Conservation (phyloP, 495 filamentous ascomycete genomes). For the Pyronema omphalodes region DNA sequence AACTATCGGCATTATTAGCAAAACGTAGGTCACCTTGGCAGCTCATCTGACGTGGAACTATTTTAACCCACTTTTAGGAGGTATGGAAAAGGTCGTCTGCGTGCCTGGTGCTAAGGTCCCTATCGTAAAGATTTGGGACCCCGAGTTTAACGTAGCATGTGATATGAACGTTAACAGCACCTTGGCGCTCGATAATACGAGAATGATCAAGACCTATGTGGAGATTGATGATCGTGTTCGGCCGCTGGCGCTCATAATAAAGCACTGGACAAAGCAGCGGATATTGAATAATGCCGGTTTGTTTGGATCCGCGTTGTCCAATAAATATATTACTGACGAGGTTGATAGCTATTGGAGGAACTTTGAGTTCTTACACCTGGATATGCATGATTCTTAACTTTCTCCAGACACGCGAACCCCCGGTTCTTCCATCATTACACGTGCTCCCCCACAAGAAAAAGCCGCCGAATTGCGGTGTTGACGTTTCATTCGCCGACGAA, state of each 20-base stretch:
- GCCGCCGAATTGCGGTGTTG: slow-evolving; percentile 38
- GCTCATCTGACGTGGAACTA: not conserved
- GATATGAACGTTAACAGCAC: slow-evolving; percentile 99
- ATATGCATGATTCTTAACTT: slow-evolving; percentile 98
- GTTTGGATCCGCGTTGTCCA: slow-evolving; percentile 20
- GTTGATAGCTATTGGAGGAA: slow-evolving; percentile 63
- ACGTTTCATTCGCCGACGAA: slow-evolving; percentile 72
- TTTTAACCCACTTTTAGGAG: slow-evolving; percentile 38
- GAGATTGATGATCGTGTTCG: slow-evolving; percentile 81
- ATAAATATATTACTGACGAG: slow-evolving; percentile 8
- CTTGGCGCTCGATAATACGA: slow-evolving; percentile 80
- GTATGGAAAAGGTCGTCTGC: slow-evolving; percentile 90
- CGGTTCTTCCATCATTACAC: slow-evolving; percentile 74
- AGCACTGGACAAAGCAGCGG: slow-evolving; percentile 86
- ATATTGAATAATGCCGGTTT: slow-evolving; percentile 89
- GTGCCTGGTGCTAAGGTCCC: slow-evolving; percentile 88
- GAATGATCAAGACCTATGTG: slow-evolving; percentile 96
- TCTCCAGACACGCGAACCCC: slow-evolving; percentile 73
- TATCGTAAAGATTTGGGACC: slow-evolving; percentile 98
- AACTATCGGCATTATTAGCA: slow-evolving; percentile 65
- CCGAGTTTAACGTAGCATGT: slow-evolving; percentile 72
- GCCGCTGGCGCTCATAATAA: slow-evolving; percentile 85
- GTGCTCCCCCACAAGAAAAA: slow-evolving; percentile 47
- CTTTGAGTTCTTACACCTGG: slow-evolving; percentile 97
- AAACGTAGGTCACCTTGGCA: slow-evolving; percentile 42